Conservation (phyloP, 2,329 filamentous ascomycete species). For the Alternaria viburni region DNA sequence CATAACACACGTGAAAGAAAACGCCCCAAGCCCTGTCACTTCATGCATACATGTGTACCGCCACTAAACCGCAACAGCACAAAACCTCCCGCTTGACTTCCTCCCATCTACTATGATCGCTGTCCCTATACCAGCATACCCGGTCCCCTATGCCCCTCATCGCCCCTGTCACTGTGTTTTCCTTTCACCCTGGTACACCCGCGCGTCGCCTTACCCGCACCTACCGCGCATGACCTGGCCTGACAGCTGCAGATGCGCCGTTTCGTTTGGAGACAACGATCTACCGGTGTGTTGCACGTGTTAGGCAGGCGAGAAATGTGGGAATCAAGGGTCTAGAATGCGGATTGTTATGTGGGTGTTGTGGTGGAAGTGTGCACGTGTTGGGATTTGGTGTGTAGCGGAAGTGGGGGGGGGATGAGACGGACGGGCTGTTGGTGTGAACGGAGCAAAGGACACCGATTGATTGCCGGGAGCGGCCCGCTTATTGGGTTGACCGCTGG, state of each 20-base stretch:
- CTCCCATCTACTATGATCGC: not conserved
- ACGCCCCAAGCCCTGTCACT: not conserved
- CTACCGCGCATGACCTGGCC: constrained; percentile 8
- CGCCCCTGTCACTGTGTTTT: not conserved
- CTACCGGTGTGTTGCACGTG: not conserved
- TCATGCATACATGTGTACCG: not conserved
- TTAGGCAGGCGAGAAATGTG: not conserved
- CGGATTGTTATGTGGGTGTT: not conserved
- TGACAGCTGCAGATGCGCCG: not conserved
- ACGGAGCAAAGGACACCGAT: constrained; percentile 3
- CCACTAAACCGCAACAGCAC: not conserved
- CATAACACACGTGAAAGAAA: constrained; percentile 6
- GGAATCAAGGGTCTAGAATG: not conserved
- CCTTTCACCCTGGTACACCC: not conserved
- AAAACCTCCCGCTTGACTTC: not conserved
- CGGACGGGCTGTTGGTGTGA: not conserved
- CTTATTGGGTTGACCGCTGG: not conserved
- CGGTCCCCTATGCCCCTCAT: not conserved
- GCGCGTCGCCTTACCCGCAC: constrained; percentile 15
- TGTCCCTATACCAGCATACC: constrained; percentile 1
- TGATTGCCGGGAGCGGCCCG: constrained; percentile 2
- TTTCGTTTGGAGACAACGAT: not conserved
- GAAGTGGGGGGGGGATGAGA: not conserved
- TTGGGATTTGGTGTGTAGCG: not conserved
- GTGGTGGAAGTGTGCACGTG: not conserved